phyloP scores from a whole-genome alignment of 2,329 filamentous ascomycete species.

The Alternaria tenuissima region DNA sequence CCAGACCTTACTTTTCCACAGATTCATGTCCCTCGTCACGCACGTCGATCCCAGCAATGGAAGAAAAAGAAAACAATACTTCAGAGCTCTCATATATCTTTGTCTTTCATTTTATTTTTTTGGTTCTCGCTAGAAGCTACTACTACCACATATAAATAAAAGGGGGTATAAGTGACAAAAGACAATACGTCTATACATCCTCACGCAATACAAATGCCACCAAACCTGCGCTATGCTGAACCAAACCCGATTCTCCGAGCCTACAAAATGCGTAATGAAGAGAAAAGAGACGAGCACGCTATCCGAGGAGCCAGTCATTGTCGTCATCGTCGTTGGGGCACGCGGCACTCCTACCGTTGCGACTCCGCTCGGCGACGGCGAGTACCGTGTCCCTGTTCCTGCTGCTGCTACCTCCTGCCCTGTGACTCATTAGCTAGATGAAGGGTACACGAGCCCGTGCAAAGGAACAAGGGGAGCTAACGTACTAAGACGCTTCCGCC shows the following conservation, averaged over 20 bases:
- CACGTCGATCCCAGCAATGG: background rate
- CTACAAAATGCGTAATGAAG: slow-evolving; percentile 16
- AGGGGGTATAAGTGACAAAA: slow-evolving; percentile 23
- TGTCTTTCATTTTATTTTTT: background rate
- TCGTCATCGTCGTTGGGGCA: too few relatives aligned
- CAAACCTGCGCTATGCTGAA: slow-evolving; percentile 20
- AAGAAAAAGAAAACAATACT: too few relatives aligned
- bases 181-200: slow-evolving; percentile 18
- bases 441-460: background rate
- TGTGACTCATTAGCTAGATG: slow-evolving; percentile 1
- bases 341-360: background rate
- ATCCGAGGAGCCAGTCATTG: slow-evolving; percentile 1
- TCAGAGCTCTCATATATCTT: background rate
- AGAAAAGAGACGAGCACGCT: slow-evolving; percentile 16
- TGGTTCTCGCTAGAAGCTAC: background rate
- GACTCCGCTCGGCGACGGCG: background rate
- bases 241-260: slow-evolving; percentile 16
- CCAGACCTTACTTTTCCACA: too few relatives aligned
- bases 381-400: background rate
- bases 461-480: slow-evolving; percentile 10
- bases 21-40: too few relatives aligned
- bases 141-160: slow-evolving; percentile 16
- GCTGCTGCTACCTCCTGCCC: slow-evolving; percentile 12
- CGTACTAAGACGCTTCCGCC: slow-evolving; percentile 34
- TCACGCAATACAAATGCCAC: slow-evolving; percentile 22